phyloP scores from a whole-genome alignment of 805 yeast species.

The Torulaspora indica region DNA sequence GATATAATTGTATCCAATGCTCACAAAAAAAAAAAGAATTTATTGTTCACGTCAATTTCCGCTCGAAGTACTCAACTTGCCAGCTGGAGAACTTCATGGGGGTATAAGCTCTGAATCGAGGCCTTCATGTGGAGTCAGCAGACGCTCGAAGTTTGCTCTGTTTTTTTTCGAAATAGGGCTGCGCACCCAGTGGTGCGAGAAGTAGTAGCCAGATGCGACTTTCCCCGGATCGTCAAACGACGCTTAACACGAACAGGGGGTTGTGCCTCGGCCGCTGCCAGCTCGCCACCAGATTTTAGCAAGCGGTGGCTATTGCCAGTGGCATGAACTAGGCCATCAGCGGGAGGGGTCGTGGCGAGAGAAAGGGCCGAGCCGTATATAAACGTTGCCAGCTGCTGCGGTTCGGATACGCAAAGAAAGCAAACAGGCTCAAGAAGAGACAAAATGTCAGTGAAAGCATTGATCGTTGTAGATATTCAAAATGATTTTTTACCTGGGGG shows the following conservation, averaged over 20 bases:
- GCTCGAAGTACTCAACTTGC: no score
- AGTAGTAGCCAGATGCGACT: neutral
- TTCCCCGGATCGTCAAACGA: neutral
- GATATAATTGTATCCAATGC: neutral
- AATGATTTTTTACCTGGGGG: constrained; percentile 82
- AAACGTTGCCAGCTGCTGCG: neutral
- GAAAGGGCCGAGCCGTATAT: neutral
- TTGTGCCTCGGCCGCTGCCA: neutral
- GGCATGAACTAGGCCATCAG: neutral
- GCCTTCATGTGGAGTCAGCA: no score
- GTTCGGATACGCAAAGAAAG: neutral
- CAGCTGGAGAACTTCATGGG: no score
- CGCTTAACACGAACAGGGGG: neutral
- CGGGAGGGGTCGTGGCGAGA: neutral
- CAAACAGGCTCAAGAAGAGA: neutral
- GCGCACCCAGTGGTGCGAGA: neutral
- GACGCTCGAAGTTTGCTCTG: neutral
- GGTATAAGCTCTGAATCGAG: no score
- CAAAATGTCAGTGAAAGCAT: constrained; percentile 40
- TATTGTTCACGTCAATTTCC: no score
- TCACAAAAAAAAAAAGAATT: no score
- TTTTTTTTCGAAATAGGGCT: neutral
- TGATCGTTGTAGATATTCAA: constrained; percentile 76
- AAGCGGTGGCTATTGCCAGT: neutral
- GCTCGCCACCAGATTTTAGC: neutral